Base-by-base conservation (phyloP, 805 yeast species). In the Hanseniaspora pseudoguilliermondii region DNA sequence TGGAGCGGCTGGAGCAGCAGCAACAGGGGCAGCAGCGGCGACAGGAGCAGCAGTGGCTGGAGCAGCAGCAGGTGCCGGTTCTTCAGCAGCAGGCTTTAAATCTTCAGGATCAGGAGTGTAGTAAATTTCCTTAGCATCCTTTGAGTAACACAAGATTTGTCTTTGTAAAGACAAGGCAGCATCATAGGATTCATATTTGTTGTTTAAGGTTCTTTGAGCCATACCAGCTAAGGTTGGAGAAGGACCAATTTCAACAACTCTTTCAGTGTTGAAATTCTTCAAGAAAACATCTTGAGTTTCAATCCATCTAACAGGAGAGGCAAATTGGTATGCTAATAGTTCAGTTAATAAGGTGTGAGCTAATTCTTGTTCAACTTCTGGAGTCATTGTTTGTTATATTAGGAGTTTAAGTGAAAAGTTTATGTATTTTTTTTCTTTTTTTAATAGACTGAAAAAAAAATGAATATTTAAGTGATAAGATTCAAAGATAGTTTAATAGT, bases 261-360 rank as follows among this genome's bases (percentile, higher is more conserved):
- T 81, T 75, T 95, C 98, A 59, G 97, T 85, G 73, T 91, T 89
- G 80, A 81, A 84, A 64, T 89, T 93, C 70, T 86, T 86, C 69
- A 93, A 80, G 69, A 93, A 86, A 58, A 93, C 97, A 75, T 93
- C 98, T 74, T 93, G 99, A 60, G 98, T 93, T 71, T 95, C 98
- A 71, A 95, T 93, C 97, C 99, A 93, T 79, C 97, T 83, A 61
- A 93, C 99, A 49, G 99, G 98, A 60, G 97, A 90, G 50, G 99
- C 99, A 67, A 93, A 93, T 73, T 93, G 99, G 75, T 90, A 93
- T 55, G 98, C 97, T 74, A 93, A 79, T 64, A 93, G 82, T 78
- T 93, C 99, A 29, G 97, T 89, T 69, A 93, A 78, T 61, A 93
- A 77, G 62, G 86, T 83, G 70, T 93, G 97, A 63, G 98, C 95